phyloP scores from a whole-genome alignment of 1,139 yeast species.

The Zygosaccharomyces sapae region DNA sequence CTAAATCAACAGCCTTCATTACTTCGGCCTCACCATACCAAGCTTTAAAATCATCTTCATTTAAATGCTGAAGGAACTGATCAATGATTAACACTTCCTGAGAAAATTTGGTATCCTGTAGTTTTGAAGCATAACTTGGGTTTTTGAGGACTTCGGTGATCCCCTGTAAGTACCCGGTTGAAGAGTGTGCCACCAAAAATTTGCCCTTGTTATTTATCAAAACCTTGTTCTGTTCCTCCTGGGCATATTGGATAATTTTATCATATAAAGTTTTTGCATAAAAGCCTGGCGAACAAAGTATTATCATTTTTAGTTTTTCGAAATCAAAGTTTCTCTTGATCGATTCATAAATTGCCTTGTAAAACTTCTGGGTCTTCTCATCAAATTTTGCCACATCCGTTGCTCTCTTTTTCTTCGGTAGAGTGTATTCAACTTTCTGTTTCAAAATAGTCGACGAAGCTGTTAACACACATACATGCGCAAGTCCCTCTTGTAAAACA shows the following conservation, averaged over 20 bases:
- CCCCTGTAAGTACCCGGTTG: slow-evolving; percentile 91
- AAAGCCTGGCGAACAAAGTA: slow-evolving; percentile 93
- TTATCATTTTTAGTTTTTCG: slow-evolving; percentile 64
- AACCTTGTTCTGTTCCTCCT: slow-evolving; percentile 52
- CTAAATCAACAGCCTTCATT: slow-evolving; percentile 64
- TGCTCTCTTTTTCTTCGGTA: slow-evolving; percentile 80
- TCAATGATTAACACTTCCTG: slow-evolving; percentile 69
- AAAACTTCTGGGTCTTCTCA: slow-evolving; percentile 69
- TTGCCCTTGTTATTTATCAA: slow-evolving; percentile 57
- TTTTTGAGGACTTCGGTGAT: slow-evolving; percentile 77
- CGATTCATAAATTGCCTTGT: slow-evolving; percentile 59
- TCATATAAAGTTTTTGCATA: slow-evolving; percentile 64
- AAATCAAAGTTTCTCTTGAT: slow-evolving; percentile 66
- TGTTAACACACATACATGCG: slow-evolving; percentile 84
- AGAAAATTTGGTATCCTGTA: slow-evolving; percentile 80
- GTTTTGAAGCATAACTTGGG: slow-evolving; percentile 58
- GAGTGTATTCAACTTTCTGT: slow-evolving; percentile 72
- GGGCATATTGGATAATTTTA: slow-evolving; percentile 53
- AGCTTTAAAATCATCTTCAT: slow-evolving; percentile 77
- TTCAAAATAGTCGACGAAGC: slow-evolving; percentile 83
- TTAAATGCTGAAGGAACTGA: slow-evolving; percentile 68
- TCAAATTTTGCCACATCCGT: slow-evolving; percentile 78
- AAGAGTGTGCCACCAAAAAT: slow-evolving; percentile 75
- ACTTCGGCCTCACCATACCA: slow-evolving; percentile 92
- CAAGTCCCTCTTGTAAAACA: slow-evolving; percentile 90